Percentiles rank a stretch among this genome's conserved stretches.
Evolutionary conservation across 805 yeast species (phyloP).

Genomic region (Yamadazyma endophytica): DNA sequence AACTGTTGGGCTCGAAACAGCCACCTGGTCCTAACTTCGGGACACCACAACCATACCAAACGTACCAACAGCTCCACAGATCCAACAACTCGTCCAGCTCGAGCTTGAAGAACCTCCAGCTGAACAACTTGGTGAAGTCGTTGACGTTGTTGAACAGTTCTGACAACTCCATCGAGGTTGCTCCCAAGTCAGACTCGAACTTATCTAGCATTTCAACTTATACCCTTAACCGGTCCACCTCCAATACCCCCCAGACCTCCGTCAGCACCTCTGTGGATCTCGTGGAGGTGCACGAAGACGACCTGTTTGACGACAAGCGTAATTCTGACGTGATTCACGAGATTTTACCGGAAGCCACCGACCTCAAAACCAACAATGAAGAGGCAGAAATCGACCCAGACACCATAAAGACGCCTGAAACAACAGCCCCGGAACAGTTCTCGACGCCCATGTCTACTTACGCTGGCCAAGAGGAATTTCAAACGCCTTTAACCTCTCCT

Average conservation of each 20-base stretch:
- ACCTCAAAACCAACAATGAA: too few relatives aligned
- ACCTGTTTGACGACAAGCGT: conserved; percentile 1
- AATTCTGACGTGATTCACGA: too few relatives aligned
- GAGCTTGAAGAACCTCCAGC: conserved; percentile 12
- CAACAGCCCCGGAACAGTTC: too few relatives aligned
- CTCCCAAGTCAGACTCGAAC: conserved; percentile 8
- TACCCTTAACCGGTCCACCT: conserved; percentile 10
- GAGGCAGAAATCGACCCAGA: too few relatives aligned
- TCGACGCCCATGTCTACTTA: too few relatives aligned
- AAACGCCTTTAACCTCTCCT: too few relatives aligned
- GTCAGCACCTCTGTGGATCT: conserved; percentile 7
- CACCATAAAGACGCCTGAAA: too few relatives aligned
- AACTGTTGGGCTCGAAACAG: conserved; percentile 1
- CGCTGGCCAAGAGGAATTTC: too few relatives aligned
- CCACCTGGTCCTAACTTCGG: background rate
- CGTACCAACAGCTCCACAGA: conserved; percentile 5
- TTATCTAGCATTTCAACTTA: conserved; percentile 4
- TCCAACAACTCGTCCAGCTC: conserved; percentile 12
- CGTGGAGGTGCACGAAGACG: conserved; percentile 4
- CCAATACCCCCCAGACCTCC: conserved; percentile 12
- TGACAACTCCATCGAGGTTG: conserved; percentile 6
- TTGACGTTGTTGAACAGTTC: conserved; percentile 6
- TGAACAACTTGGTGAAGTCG: conserved; percentile 8
- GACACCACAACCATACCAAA: conserved; percentile 7
- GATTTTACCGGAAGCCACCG: too few relatives aligned